A percentile compares a stretch with the other conserved stretches of the same genome.
Evolutionary conservation across 1,139 yeast species (phyloP).

Genomic region (Suhomyces anneliseae): DNA sequence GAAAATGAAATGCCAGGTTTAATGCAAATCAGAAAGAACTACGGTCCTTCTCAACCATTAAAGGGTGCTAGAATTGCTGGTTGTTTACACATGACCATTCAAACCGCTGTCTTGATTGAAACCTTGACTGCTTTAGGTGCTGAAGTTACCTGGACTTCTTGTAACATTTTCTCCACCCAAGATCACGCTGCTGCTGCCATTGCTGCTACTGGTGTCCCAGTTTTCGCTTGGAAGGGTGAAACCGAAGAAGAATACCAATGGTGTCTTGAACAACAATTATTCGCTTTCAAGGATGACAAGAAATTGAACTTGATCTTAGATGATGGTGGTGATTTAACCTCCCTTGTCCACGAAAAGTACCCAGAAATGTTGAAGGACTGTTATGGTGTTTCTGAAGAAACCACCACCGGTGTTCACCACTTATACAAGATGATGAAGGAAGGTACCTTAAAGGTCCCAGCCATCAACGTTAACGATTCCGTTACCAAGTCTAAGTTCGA

Average conservation of each 20-base stretch:
- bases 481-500: conserved; percentile 99
- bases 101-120: conserved; percentile 98
- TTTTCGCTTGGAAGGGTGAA: conserved; percentile 99
- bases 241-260: conserved; percentile 99
- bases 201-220: conserved; percentile 99
- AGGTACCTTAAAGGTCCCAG: conserved; percentile 93
- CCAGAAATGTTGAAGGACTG: conserved; percentile 97
- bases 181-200: conserved; percentile 99
- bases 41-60: conserved; percentile 91
- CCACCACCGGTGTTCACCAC: conserved; percentile 99
- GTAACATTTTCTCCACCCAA: conserved; percentile 99
- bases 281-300: conserved; percentile 95
- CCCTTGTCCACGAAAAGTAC: conserved; percentile 96
- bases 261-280: conserved; percentile 99
- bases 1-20: conserved; percentile 99
- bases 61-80: conserved; percentile 99
- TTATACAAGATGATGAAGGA: conserved; percentile 95
- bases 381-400: conserved; percentile 97
- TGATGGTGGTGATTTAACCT: conserved; percentile 99
- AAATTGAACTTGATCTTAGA: conserved; percentile 97
- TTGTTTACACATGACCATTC: conserved; percentile 99
- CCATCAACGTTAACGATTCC: conserved; percentile 98
- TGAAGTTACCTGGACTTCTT: conserved; percentile 99
- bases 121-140: conserved; percentile 98
- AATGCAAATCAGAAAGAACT: conserved; percentile 94